Evolutionary conservation across 352 stramenopile species (phyloP).

Genomic region (Blastocystis sp.): DNA sequence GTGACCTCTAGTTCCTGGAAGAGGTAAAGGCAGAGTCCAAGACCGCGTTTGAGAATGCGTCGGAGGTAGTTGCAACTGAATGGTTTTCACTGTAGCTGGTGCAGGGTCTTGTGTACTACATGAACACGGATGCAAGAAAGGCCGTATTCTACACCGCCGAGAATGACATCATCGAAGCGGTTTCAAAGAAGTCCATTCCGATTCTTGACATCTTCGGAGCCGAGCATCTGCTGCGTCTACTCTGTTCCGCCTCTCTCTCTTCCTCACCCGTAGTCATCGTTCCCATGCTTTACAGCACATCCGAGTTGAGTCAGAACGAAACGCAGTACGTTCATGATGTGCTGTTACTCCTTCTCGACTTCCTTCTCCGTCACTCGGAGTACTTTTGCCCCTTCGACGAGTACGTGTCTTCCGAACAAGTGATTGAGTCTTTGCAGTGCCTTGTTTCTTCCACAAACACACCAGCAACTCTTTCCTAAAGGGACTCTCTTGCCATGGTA

Average conservation of each 20-base stretch:
- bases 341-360: neutral
- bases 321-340: neutral
- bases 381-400: neutral
- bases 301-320: slow-evolving; percentile 9
- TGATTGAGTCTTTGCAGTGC: neutral
- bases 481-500: slow-evolving; percentile 6
- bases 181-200: neutral
- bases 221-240: slow-evolving; percentile 11
- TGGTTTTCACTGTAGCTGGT: slow-evolving; percentile 1
- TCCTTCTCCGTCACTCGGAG: neutral
- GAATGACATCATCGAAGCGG: neutral
- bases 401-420: neutral
- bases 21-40: neutral
- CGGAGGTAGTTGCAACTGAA: neutral
- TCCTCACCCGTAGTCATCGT: neutral
- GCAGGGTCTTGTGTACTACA: slow-evolving; percentile 26
- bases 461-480: neutral
- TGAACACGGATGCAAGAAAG: neutral
- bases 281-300: neutral
- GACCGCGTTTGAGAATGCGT: neutral
- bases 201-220: neutral
- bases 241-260: neutral
- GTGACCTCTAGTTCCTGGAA: neutral
- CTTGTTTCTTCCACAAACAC: slow-evolving; percentile 5
- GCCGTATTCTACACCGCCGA: neutral